These are phyloP conservation scores for Meredithiella fracta DNA, from an alignment of 2,329 filamentous ascomycete genomes.

Conservation along the genomic window DNA sequence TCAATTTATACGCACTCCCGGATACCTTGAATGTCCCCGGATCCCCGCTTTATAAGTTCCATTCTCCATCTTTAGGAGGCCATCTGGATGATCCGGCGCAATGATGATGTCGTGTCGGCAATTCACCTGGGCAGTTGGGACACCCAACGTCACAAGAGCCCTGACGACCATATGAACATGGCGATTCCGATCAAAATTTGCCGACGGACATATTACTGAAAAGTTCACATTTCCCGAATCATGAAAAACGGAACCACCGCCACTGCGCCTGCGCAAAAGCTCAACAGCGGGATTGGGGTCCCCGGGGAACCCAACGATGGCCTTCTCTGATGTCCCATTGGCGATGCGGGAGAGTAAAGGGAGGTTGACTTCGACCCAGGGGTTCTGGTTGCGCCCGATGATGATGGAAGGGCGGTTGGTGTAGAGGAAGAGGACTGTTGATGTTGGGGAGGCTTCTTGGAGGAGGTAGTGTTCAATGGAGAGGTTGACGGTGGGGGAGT, in stretches of 20 bases:
- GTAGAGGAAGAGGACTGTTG: constrained; percentile 73
- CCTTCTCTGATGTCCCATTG: not conserved
- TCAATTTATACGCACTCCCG: constrained; percentile 90
- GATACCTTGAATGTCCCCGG: constrained; percentile 56
- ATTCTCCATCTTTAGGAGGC: not conserved
- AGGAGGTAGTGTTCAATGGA: constrained; percentile 86
- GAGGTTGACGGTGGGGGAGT: constrained; percentile 75
- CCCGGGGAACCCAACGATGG: not conserved
- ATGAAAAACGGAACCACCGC: constrained; percentile 88
- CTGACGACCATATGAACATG: constrained; percentile 87
- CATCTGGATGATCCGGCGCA: constrained; percentile 23
- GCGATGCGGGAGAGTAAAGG: constrained; percentile 29
- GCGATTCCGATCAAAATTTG: constrained; percentile 62
- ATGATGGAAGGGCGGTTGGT: constrained; percentile 75
- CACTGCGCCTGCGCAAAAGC: constrained; percentile 70
- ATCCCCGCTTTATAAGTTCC: constrained; percentile 9
- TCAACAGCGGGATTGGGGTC: constrained; percentile 21
- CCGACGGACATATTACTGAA: constrained; percentile 70
- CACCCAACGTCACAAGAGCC: constrained; percentile 49
- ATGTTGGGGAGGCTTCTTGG: constrained; percentile 52
- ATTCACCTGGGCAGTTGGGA: constrained; percentile 56
- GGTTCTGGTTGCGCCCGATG: constrained; percentile 93
- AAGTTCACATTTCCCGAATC: constrained; percentile 90
- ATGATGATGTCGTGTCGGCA: constrained; percentile 86
- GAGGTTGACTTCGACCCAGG: constrained; percentile 82